Evolutionary conservation across 345 rosid genomes (phyloP), one percentile per base, ranked within the genome.

Genomic region (Salix purpurea): DNA sequence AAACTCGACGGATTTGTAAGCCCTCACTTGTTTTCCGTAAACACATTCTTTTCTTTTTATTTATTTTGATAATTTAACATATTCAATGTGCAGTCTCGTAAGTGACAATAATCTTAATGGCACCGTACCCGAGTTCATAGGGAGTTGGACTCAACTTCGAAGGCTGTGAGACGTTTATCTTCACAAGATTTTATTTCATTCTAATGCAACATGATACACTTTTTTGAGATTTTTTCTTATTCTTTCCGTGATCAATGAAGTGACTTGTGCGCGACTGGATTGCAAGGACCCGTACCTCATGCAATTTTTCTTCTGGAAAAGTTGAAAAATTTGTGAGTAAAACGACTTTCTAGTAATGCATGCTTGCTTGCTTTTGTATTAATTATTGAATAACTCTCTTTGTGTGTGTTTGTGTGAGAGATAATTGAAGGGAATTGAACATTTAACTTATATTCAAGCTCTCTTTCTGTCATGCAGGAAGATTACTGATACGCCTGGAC

Each of bases 51-150:
- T 56, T 19, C 18, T 56, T 19, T 18, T 56, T 21, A 28, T 28
- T n/a, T 28, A 28, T 4, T 4, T 32, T 34, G 3, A 23, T 56
- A 56, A 40, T 40, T 21, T 16, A 21, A 3, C 21, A 16, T 54
- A 28, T 46, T 4, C 44, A 52, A 21, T 30, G n/a, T 79, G 82
- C 82, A 79, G 82, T 30, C 36, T 75, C 8, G 62, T 79, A 30
- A 74, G 32, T 52, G 73, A 68, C 37, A 79, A 79, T 65, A 79
- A 32, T 32, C 65, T 79, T 16, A 68, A 1, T 5, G 82, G 82
- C 23, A 69, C 54, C 15, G 44, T 79, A 44, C 82, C 82, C 19
- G 62, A 34, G 7, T 79, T 79, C 70, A 62, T 79, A 21, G 62
- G 46, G 65, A 69, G 9, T 16, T 74, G 78, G 82, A 74, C 6